Conservation (phyloP, 2,329 filamentous ascomycete genomes). For the Aspergillus tanneri region DNA sequence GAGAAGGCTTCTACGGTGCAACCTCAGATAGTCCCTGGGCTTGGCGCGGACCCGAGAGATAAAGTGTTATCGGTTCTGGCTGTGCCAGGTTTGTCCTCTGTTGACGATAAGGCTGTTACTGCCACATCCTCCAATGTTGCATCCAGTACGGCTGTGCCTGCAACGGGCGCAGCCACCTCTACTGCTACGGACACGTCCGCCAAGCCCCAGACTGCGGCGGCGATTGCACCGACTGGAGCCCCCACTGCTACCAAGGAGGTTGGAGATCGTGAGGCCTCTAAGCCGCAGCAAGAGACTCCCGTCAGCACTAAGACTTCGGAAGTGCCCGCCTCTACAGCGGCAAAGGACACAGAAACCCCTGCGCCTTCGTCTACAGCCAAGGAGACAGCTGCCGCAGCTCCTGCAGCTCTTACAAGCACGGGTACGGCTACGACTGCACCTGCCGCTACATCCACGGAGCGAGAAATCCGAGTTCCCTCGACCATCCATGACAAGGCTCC, state of each 20-base stretch:
- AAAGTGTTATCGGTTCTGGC: slow-evolving; percentile 14
- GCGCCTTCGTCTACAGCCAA: slow-evolving; percentile 1
- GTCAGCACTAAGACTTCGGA: slow-evolving; percentile 15
- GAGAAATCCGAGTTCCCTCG: not conserved
- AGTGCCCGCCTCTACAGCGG: slow-evolving; percentile 21
- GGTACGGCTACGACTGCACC: slow-evolving; percentile 2
- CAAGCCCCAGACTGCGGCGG: slow-evolving; percentile 6
- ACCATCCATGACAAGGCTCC: slow-evolving; percentile 7
- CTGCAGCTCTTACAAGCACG: slow-evolving; percentile 3
- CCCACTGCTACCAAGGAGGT: slow-evolving; percentile 9
- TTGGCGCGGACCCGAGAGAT: slow-evolving; percentile 20
- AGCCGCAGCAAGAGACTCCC: slow-evolving; percentile 11
- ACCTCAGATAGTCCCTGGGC: slow-evolving; percentile 23
- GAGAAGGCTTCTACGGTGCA: slow-evolving; percentile 11
- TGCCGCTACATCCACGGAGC: slow-evolving; percentile 3
- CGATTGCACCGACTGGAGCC: slow-evolving; percentile 11
- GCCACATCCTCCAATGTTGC: not conserved
- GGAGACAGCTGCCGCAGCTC: slow-evolving; percentile 9
- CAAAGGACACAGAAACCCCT: slow-evolving; percentile 18
- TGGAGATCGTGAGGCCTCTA: slow-evolving; percentile 12
- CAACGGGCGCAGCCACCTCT: not conserved
- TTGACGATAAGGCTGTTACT: slow-evolving; percentile 10
- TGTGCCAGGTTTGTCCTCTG: slow-evolving; percentile 13
- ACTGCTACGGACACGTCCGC: not conserved
- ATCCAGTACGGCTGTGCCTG: not conserved